Evolutionary conservation across 352 stramenopile species (phyloP).

Genomic region (Saprolegnia diclina): DNA sequence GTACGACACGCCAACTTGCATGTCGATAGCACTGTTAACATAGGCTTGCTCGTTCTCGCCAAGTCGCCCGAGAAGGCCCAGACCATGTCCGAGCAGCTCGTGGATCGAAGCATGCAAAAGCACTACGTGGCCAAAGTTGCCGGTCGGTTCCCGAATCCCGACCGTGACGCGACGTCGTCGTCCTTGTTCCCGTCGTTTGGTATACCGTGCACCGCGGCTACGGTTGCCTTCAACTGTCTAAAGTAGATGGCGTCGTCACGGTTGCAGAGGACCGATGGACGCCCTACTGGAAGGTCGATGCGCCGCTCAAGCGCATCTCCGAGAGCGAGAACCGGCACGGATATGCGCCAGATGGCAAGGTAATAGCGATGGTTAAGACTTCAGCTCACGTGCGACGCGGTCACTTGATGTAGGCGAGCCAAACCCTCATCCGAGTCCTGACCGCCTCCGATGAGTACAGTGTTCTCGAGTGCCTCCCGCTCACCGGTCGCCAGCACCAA

Average conservation of each 20-base stretch:
- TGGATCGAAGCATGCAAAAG: constrained; percentile 39
- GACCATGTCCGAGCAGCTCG: constrained; percentile 32
- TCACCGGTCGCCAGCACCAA: constrained; percentile 28
- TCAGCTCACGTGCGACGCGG: no score
- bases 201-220: neutral
- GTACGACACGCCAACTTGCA: constrained; percentile 18
- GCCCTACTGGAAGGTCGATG: constrained; percentile 38
- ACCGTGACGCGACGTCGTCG: constrained; percentile 19
- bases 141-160: constrained; percentile 37
- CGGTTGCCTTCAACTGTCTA: no score
- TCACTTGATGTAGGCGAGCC: constrained; percentile 38
- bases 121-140: constrained; percentile 48
- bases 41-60: constrained; percentile 21
- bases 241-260: neutral
- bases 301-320: constrained; percentile 35
- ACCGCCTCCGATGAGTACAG: constrained; percentile 30
- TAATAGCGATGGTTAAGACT: no score
- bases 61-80: constrained; percentile 13
- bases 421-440: constrained; percentile 38
- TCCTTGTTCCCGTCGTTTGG: neutral
- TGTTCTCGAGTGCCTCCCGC: constrained; percentile 14
- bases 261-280: neutral
- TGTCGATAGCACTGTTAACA: neutral
- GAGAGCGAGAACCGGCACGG: constrained; percentile 29
- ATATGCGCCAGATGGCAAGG: constrained; percentile 20